phyloP scores from a whole-genome alignment of 2,329 filamentous ascomycete genomes.

The Botrytis aclada region DNA sequence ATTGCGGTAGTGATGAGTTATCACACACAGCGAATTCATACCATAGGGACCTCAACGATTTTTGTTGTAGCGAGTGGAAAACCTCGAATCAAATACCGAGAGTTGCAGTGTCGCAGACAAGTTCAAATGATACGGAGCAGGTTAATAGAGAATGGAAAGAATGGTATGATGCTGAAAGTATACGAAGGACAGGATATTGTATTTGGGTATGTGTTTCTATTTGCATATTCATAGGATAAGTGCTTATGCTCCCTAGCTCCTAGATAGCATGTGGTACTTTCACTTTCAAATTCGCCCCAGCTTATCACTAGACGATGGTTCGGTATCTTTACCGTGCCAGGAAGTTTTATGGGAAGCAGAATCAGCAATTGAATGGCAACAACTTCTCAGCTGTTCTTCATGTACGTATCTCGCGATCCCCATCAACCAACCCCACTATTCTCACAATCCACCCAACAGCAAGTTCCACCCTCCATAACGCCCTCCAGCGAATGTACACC shows the following conservation, averaged over 20 bases:
- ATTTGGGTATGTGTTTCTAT: slow-evolving; percentile 41
- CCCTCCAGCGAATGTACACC: slow-evolving; percentile 47
- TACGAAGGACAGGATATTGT: slow-evolving; percentile 42
- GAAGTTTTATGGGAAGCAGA: neutral
- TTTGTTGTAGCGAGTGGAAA: slow-evolving; percentile 1
- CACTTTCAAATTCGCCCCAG: neutral
- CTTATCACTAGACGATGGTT: neutral
- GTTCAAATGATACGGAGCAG: neutral
- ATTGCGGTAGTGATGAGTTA: neutral
- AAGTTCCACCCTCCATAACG: slow-evolving; percentile 41
- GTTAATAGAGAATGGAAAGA: slow-evolving; percentile 35
- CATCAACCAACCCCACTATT: neutral
- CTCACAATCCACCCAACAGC: neutral
- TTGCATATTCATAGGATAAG: neutral
- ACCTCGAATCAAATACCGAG: neutral
- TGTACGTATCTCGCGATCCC: neutral
- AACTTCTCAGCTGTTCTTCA: slow-evolving; percentile 4
- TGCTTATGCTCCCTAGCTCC: neutral
- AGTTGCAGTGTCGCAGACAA: neutral
- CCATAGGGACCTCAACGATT: neutral
- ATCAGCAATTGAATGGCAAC: neutral
- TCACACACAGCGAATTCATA: neutral
- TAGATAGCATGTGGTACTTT: slow-evolving; percentile 5
- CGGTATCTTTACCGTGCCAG: neutral
- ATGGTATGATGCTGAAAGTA: slow-evolving; percentile 42